phyloP scores from a whole-genome alignment of 2,329 filamentous ascomycete genomes.

The Trichophyton benhamiae region DNA sequence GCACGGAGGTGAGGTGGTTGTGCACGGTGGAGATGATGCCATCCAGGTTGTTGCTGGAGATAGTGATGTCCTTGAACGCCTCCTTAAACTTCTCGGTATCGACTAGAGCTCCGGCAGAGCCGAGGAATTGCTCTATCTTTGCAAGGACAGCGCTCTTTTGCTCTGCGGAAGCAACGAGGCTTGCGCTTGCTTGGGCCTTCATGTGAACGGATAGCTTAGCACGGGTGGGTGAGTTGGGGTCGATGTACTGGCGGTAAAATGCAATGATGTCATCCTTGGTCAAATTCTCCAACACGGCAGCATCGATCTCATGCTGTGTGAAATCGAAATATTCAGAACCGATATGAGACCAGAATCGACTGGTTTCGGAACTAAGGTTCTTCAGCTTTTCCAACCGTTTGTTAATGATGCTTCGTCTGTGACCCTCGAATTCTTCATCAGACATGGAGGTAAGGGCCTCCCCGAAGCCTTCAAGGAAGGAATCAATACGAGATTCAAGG shows the following conservation, averaged over 20 bases:
- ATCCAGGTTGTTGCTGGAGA: slow-evolving; percentile 35
- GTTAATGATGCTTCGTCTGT: slow-evolving; percentile 80
- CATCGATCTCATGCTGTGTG: slow-evolving; percentile 66
- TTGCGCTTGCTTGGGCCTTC: slow-evolving; percentile 54
- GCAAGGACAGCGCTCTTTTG: slow-evolving; percentile 29
- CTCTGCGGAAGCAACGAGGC: slow-evolving; percentile 23
- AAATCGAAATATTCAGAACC: slow-evolving; percentile 82
- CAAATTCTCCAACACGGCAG: slow-evolving; percentile 57
- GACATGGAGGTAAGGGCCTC: slow-evolving; percentile 61
- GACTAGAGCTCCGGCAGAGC: slow-evolving; percentile 34
- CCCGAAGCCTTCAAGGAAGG: slow-evolving; percentile 60
- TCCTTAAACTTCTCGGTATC: slow-evolving; percentile 32
- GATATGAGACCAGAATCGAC: slow-evolving; percentile 74
- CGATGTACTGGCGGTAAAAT: slow-evolving; percentile 67
- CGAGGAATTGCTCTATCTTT: slow-evolving; percentile 36
- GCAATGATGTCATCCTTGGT: slow-evolving; percentile 68
- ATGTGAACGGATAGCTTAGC: slow-evolving; percentile 81
- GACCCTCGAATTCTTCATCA: slow-evolving; percentile 71
- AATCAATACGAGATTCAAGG: slow-evolving; percentile 74
- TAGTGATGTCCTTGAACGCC: slow-evolving; percentile 35
- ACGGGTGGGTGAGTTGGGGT: slow-evolving; percentile 57
- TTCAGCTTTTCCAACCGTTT: slow-evolving; percentile 83
- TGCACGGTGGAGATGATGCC: slow-evolving; percentile 42
- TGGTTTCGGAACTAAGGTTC: slow-evolving; percentile 76
- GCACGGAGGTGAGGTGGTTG: slow-evolving; percentile 39